Evolutionary conservation across 768 basidiomycete genomes (phyloP), one percentile per base, ranked within the genome.

Genomic region (Ramaria sp.): DNA sequence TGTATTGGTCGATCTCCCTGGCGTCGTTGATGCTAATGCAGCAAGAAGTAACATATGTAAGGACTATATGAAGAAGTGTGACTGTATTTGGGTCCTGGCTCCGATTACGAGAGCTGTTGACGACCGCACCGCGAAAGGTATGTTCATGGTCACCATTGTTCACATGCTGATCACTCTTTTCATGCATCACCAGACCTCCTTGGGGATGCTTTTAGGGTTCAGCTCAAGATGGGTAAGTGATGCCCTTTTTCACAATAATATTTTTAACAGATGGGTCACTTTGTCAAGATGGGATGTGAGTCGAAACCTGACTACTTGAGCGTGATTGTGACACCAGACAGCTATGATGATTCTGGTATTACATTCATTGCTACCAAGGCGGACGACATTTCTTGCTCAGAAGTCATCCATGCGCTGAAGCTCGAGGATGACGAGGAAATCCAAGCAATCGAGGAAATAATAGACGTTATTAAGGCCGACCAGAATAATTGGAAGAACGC

Each of bases 361-460:
- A 81, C 81, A 1, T 83, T 82, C 65, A 77, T 83, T 48, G 80
- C 80, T 6, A 78, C 75, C 59, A 82, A 83, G 63, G 78, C 78
- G 54, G 81, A 83, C 52, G 81, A 83, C 57, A 73, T 83, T 13
- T 79, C 78, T 12, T 79, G 78, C 51, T 74, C 75, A 0, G 80
- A 82, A 58, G 73, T 80, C 38, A 75, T 81, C 47, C 64, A 64
- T 8, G 73, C 76, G 0, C 69, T 83, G 43, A 59, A 66, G 22
- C 71, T 82, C 4, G 72, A 76, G 3, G 75, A 78, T 49, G 76
- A 81, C n/a, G 70, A 73, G 0, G 72, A 73, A 48, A 66, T 81
- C 16, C 73, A 76, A 50, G 70, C 64, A 1, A 76, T 81, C 18
- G 74, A 80, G 57, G 71, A 69, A 0, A 69, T 67, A 16, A 68